These are phyloP conservation scores for Tetraselmis chui DNA, from an alignment of 139 green algal species.

Conservation along the genomic window DNA sequence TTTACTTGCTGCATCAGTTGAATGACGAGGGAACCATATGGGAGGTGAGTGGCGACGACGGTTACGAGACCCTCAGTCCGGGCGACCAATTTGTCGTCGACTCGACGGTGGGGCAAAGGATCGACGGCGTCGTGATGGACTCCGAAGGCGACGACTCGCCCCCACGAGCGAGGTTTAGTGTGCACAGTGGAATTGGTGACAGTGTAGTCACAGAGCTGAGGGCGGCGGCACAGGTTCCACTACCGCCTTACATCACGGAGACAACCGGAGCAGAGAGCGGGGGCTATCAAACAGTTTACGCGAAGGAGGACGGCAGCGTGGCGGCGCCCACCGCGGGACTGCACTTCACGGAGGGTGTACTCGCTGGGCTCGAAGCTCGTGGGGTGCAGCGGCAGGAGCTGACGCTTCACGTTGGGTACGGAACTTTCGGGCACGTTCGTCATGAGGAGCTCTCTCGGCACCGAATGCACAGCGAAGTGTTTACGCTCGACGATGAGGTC, in stretches of 20 bases:
- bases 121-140: not conserved
- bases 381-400: not conserved
- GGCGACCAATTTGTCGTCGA: not conserved
- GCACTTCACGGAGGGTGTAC: slow-evolving; percentile 13
- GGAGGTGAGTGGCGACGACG: not conserved
- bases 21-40: not conserved
- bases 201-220: not conserved
- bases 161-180: not conserved
- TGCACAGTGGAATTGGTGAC: no score
- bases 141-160: not conserved
- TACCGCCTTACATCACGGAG: not conserved
- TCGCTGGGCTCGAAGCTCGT: not conserved
- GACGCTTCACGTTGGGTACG: slow-evolving; percentile 13
- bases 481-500: not conserved
- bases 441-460: not conserved
- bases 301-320: not conserved
- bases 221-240: not conserved
- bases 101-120: not conserved
- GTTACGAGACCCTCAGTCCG: not conserved
- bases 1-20: not conserved
- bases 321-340: slow-evolving; percentile 14
- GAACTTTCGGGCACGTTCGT: slow-evolving; percentile 9
- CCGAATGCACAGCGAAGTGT: slow-evolving; percentile 12
- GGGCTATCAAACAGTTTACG: slow-evolving; percentile 16
- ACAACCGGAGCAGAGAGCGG: not conserved